Evolutionary conservation across 2,329 filamentous ascomycete species (phyloP), one percentile per base, ranked within the genome.

Genomic region (Elsinoe perseae): DNA sequence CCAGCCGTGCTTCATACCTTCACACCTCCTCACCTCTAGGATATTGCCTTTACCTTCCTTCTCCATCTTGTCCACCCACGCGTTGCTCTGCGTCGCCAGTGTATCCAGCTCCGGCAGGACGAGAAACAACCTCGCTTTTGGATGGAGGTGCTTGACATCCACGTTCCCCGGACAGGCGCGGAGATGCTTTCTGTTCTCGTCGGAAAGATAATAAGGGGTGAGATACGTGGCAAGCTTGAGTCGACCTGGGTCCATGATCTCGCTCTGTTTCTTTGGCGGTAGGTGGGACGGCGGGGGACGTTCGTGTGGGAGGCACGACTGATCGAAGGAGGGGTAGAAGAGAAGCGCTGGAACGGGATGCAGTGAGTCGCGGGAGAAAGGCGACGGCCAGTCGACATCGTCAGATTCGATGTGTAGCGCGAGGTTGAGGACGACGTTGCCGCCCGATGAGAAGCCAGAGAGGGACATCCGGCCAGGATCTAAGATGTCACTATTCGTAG

Each of bases 381-480:
- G 61, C 14, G 64, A 66, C 1, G 70, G 68, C 72, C 72, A 74
- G 5, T 69, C 65, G 8, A 70, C 54, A 2, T 65, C 61, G 5
- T 62, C 64, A 30, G 66, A 66, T 9, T 59, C 38, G 4, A 70
- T 66, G 21, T 65, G 67, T 2, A 73, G 59, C 14, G 66, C 71
- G 62, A 73, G 69, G 58, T 74, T 74, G 46, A 76, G 63, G 0
- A 74, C 74, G n/a, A 77, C 70, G 57, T 76, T 77, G 18, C 73
- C 74, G 28, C 74, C 75, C 10, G 70, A 70, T 25, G 71, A 74
- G 62, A 76, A 76, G 18, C 75, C 75, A 2, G 72, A 73, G 21
- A 77, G 66, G 18, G 68, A 66, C 3, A 77, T 68, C 4, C 68
- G 68, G 1, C 64, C 63, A 4, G 69, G 64, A 60, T 77, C 74